Evolutionary conservation across 805 yeast genomes (phyloP).

Genomic region (Cephaloascus fragrans): DNA sequence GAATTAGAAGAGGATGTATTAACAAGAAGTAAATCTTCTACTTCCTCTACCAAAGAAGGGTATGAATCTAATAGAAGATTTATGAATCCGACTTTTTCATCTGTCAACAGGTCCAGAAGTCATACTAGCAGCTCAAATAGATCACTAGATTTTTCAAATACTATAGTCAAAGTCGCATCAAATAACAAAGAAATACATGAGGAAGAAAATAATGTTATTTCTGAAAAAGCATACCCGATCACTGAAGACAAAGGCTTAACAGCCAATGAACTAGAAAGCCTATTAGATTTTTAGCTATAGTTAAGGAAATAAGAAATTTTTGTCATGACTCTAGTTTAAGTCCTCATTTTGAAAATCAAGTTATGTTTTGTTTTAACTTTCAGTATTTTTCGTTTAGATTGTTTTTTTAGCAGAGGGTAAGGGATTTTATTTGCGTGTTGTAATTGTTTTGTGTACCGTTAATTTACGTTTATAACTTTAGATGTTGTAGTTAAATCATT

Average conservation of each 20-base stretch:
- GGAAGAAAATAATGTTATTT: slow-evolving; percentile 6
- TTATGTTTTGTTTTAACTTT: no score
- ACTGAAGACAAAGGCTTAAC: slow-evolving; percentile 18
- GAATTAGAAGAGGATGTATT: slow-evolving; percentile 2
- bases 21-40: slow-evolving; percentile 1
- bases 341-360: no score
- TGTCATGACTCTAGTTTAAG: no score
- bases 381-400: no score
- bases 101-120: background rate
- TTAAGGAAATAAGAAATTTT: no score
- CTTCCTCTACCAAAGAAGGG: slow-evolving; percentile 11
- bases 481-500: no score
- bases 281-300: slow-evolving; percentile 24
- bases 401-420: background rate
- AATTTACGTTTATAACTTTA: no score
- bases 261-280: slow-evolving; percentile 20
- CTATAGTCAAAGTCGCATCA: background rate
- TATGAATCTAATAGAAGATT: slow-evolving; percentile 6
- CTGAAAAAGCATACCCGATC: slow-evolving; percentile 5
- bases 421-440: background rate
- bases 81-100: slow-evolving; percentile 4
- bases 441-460: background rate
- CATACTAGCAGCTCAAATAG: slow-evolving; percentile 5
- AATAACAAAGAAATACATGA: background rate
- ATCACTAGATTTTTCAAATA: background rate